Evolutionary conservation across 2,329 filamentous ascomycete genomes (phyloP).

Genomic region (Colletotrichum sp.): DNA sequence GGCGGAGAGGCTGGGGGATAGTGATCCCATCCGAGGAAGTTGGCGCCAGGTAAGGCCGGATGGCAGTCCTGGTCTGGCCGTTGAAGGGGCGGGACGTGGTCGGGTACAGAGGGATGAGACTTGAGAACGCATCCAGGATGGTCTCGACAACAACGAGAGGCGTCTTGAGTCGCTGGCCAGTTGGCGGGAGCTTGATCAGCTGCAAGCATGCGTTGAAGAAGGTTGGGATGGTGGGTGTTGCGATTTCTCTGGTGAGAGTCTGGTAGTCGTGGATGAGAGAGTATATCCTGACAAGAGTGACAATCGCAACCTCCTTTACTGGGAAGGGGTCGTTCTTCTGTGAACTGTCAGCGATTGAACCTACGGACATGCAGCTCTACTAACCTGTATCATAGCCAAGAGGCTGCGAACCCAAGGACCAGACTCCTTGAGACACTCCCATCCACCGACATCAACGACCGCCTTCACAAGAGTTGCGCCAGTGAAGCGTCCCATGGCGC

Average conservation of each 20-base stretch:
- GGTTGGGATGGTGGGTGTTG: slow-evolving; percentile 77
- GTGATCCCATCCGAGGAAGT: slow-evolving; percentile 58
- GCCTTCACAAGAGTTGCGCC: slow-evolving; percentile 82
- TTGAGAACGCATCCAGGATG: slow-evolving; percentile 73
- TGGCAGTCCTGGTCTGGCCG: slow-evolving; percentile 68
- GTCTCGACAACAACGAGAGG: slow-evolving; percentile 64
- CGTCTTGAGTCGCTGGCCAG: slow-evolving; percentile 42
- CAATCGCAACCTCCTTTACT: slow-evolving; percentile 77
- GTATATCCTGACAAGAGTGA: slow-evolving; percentile 84
- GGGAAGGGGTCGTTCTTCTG: slow-evolving; percentile 79
- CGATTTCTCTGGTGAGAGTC: slow-evolving; percentile 85
- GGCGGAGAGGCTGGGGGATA: slow-evolving; percentile 57
- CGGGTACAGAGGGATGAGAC: slow-evolving; percentile 79
- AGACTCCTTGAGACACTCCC: slow-evolving; percentile 77
- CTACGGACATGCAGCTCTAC: slow-evolving; percentile 10
- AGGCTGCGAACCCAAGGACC: slow-evolving; percentile 81
- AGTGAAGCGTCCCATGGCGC: slow-evolving; percentile 75
- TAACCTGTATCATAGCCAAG: slow-evolving; percentile 75
- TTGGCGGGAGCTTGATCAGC: slow-evolving; percentile 55
- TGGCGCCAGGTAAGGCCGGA: slow-evolving; percentile 67
- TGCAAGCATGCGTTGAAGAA: slow-evolving; percentile 79
- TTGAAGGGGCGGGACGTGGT: slow-evolving; percentile 82
- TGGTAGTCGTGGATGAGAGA: slow-evolving; percentile 81
- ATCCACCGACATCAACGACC: slow-evolving; percentile 81
- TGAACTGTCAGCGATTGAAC: slow-evolving; percentile 23